phyloP scores from a whole-genome alignment of 1,139 yeast species.

The Lodderomyces beijingensis region DNA sequence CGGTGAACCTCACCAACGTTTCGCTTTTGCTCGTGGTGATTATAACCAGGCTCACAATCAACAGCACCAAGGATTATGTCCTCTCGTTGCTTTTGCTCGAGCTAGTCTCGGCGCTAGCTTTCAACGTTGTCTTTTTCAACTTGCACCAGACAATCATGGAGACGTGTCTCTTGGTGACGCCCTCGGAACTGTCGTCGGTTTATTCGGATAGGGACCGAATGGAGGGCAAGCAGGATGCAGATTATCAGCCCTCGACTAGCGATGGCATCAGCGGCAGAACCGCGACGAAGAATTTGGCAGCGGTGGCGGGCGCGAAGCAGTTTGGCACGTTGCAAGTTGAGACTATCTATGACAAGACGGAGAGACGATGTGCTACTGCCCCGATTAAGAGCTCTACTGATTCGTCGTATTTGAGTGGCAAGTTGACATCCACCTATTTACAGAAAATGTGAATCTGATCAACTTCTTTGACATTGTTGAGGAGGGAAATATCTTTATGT shows the following conservation, averaged over 20 bases:
- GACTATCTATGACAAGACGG: background rate
- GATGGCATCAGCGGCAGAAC: constrained; percentile 4
- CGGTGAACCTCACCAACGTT: constrained; percentile 3
- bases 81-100: constrained; percentile 9
- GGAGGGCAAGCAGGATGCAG: background rate
- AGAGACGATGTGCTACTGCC: constrained; percentile 7
- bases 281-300: constrained; percentile 3
- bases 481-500: too few species aligned
- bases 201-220: constrained; percentile 7
- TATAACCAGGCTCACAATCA: constrained; percentile 2
- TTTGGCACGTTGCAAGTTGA: too few species aligned
- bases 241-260: background rate
- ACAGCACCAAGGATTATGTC: constrained; percentile 1
- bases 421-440: background rate
- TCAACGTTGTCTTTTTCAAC: constrained; percentile 6
- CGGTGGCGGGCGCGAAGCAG: too few species aligned
- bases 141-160: too few species aligned
- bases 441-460: too few species aligned
- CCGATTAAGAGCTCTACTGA: constrained; percentile 3
- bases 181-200: constrained; percentile 7
- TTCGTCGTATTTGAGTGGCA: background rate
- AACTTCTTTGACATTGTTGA: too few species aligned
- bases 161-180: too few species aligned
- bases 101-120: constrained; percentile 7
- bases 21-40: constrained; percentile 6